Evolutionary conservation across 2,329 filamentous ascomycete species (phyloP).

Genomic region (Setomelanomma holmii): DNA sequence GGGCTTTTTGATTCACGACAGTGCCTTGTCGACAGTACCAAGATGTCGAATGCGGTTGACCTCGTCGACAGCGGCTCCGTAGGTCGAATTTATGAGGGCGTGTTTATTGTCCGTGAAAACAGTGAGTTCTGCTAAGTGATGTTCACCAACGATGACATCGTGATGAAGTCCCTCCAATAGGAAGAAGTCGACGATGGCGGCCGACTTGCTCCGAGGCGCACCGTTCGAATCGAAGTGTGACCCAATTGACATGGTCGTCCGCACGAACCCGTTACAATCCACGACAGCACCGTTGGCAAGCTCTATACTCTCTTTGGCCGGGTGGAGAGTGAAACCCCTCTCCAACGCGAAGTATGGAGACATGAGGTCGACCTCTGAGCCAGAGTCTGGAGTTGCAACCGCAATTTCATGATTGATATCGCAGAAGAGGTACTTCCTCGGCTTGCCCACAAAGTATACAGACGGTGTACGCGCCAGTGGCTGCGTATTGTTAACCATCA

Average conservation of each 20-base stretch:
- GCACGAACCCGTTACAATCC: no score
- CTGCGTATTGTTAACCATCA: not conserved
- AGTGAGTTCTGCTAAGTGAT: not conserved
- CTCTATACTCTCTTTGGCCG: not conserved
- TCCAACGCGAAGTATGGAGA: slow-evolving; percentile 4
- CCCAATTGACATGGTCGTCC: no score
- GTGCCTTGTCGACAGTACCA: no score
- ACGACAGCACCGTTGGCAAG: not conserved
- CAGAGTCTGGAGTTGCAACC: slow-evolving; percentile 9
- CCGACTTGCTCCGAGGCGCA: no score
- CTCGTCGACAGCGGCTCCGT: no score
- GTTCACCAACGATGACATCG: not conserved
- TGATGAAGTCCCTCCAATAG: not conserved
- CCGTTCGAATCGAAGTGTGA: no score
- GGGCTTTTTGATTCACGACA: no score
- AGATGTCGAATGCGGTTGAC: no score
- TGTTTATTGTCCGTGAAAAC: not conserved
- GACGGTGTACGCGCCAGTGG: not conserved
- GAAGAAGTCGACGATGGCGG: not conserved
- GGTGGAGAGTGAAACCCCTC: not conserved
- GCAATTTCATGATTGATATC: slow-evolving; percentile 1
- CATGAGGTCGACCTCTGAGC: slow-evolving; percentile 15
- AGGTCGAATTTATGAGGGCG: not conserved
- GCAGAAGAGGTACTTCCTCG: not conserved
- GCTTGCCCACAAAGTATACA: not conserved